Conservation (phyloP, 257 asterid species). For the Nicotiana attenuata region DNA sequence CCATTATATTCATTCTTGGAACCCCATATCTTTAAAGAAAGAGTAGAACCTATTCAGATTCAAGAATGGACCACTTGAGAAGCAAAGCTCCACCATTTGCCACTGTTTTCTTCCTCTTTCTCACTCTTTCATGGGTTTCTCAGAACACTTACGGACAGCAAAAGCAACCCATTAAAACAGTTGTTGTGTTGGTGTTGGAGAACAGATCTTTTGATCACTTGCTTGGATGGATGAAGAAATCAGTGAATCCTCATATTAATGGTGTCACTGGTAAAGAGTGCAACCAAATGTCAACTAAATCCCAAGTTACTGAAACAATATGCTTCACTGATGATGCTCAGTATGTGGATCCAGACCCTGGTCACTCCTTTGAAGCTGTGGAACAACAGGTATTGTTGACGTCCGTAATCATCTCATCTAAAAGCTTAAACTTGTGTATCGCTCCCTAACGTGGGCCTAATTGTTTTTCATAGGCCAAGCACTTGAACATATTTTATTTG, state of each 20-base stretch:
- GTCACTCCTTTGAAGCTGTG: conserved; percentile 78
- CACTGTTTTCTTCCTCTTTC: conserved; percentile 19
- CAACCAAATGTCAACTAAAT: conserved; percentile 39
- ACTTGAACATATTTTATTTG: too few relatives aligned
- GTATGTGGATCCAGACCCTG: conserved; percentile 79
- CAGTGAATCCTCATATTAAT: conserved; percentile 50
- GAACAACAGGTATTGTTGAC: conserved; percentile 38
- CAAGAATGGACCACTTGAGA: conserved; percentile 19
- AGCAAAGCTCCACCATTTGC: conserved; percentile 8
- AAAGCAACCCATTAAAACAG: conserved; percentile 55
- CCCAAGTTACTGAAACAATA: conserved; percentile 15
- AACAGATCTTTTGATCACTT: conserved; percentile 84
- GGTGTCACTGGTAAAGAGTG: conserved; percentile 76
- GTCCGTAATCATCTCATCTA: not conserved
- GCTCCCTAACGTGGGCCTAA: accelerated
- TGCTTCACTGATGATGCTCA: conserved; percentile 70
- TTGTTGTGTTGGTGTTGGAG: conserved; percentile 68
- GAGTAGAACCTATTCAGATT: not conserved
- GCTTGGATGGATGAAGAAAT: conserved; percentile 85
- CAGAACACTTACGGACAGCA: conserved; percentile 26
- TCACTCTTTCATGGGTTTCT: conserved; percentile 27
- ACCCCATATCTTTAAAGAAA: too few relatives aligned
- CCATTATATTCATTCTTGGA: too few relatives aligned
- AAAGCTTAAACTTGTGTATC: too few relatives aligned
- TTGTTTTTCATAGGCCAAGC: too few relatives aligned